Percentiles rank a stretch among this genome's conserved stretches.
phyloP scores from a whole-genome alignment of 305 asterid genomes.

The Fraxinus sp. region DNA sequence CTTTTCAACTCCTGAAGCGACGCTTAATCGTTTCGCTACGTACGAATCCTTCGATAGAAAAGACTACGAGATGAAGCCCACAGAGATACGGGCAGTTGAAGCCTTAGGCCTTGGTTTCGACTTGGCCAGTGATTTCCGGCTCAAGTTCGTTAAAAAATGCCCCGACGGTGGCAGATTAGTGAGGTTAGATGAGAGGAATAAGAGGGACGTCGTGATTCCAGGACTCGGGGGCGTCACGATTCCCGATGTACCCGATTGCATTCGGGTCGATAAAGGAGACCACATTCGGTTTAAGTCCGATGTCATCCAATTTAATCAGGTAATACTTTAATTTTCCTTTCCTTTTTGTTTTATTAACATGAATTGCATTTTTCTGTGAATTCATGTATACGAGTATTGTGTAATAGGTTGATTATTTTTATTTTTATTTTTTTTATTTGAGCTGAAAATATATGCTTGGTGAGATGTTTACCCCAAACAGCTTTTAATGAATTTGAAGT shows the following conservation, averaged over 20 bases:
- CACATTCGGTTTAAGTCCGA: conserved; percentile 90
- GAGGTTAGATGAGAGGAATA: conserved; percentile 46
- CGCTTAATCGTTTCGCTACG: background rate
- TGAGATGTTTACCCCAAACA: background rate
- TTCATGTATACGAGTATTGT: background rate
- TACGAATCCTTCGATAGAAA: background rate
- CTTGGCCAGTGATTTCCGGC: conserved; percentile 90
- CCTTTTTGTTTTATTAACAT: background rate
- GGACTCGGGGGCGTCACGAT: conserved; percentile 49
- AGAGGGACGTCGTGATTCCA: conserved; percentile 66
- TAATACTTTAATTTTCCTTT: background rate
- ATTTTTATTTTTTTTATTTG: background rate
- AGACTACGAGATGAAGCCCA: conserved; percentile 51
- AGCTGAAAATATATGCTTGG: background rate
- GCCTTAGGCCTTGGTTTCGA: conserved; percentile 92
- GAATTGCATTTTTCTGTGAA: background rate
- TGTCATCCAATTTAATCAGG: conserved; percentile 90
- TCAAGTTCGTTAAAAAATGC: conserved; percentile 71
- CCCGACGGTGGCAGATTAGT: conserved; percentile 65
- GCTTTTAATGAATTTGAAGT: background rate
- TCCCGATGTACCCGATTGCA: conserved; percentile 65
- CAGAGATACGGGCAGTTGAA: conserved; percentile 68
- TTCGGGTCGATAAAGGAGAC: conserved; percentile 83
- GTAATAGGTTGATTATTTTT: background rate
- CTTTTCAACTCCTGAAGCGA: background rate